Percentiles rank a stretch among this genome's conserved stretches.
Conservation (phyloP, 2,329 filamentous ascomycete species). For the Aspergillus hiratsukae region DNA sequence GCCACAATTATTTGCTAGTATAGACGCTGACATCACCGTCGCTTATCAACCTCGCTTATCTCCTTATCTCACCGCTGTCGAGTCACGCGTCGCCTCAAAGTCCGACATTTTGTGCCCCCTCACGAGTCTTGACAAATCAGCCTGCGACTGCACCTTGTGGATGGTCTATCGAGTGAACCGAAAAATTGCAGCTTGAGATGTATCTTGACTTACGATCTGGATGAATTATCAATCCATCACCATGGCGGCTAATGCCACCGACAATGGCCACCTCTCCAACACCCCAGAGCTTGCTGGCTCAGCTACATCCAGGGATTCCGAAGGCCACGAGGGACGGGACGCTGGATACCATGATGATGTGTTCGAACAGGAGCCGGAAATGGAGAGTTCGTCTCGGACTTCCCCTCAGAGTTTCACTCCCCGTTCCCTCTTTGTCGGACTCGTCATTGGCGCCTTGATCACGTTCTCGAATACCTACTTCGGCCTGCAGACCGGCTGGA, state of each 20-base stretch:
- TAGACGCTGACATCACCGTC: neutral
- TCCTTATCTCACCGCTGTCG: neutral
- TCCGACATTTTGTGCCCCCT: neutral
- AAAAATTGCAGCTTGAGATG: neutral
- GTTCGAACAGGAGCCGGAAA: neutral
- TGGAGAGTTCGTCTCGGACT: slow-evolving; percentile 13
- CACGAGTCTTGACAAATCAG: neutral
- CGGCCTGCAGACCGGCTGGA: slow-evolving; percentile 84
- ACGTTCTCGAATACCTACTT: slow-evolving; percentile 99
- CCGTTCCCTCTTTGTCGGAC: slow-evolving; percentile 72
- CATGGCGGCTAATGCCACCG: slow-evolving; percentile 26
- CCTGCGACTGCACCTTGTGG: neutral
- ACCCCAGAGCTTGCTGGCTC: slow-evolving; percentile 4
- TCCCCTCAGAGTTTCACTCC: slow-evolving; percentile 68
- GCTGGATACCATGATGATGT: neutral
- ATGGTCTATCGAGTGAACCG: neutral
- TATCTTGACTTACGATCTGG: slow-evolving; percentile 2
- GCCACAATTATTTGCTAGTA: neutral
- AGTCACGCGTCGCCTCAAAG: neutral
- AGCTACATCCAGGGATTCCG: slow-evolving; percentile 1
- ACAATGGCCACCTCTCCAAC: slow-evolving; percentile 3
- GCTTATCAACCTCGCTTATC: slow-evolving; percentile 2
- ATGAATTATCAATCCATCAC: slow-evolving; percentile 37
- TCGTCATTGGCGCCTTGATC: slow-evolving; percentile 82
- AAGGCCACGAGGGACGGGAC: neutral